A percentile compares a stretch with the other conserved stretches of the same genome.
Evolutionary conservation across 257 asterid genomes (phyloP).

Genomic region (Echium plantagineum): DNA sequence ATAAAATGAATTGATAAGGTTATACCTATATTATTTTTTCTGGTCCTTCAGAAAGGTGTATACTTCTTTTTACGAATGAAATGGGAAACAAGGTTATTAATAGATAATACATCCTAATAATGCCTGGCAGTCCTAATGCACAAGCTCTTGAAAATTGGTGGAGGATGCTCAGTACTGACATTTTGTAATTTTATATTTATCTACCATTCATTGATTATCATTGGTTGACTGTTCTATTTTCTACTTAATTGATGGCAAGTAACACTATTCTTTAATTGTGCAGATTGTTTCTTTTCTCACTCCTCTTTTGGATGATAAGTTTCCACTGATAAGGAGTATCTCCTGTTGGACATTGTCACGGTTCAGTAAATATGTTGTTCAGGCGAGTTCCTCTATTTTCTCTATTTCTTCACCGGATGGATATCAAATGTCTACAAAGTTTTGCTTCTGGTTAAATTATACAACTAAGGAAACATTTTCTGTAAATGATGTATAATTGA

Average conservation of each 20-base stretch:
- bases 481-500: not conserved
- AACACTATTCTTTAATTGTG: conserved; percentile 5
- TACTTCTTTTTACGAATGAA: too few species aligned
- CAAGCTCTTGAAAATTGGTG: not conserved
- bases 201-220: not conserved
- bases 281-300: conserved; percentile 85
- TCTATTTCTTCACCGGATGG: not conserved
- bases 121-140: not conserved
- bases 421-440: too few species aligned
- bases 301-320: conserved; percentile 90
- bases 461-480: not conserved
- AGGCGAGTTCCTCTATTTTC: conserved; percentile 26
- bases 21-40: not conserved
- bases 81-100: too few species aligned
- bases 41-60: not conserved
- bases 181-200: not conserved
- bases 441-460: not conserved
- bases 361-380: conserved; percentile 87
- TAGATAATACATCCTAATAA: not conserved
- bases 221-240: not conserved
- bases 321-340: conserved; percentile 92
- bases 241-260: not conserved
- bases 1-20: not conserved
- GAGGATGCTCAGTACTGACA: not conserved
- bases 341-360: conserved; percentile 98